Base-by-base conservation (phyloP, 768 basidiomycete species). In the Saitozyma sp. region DNA sequence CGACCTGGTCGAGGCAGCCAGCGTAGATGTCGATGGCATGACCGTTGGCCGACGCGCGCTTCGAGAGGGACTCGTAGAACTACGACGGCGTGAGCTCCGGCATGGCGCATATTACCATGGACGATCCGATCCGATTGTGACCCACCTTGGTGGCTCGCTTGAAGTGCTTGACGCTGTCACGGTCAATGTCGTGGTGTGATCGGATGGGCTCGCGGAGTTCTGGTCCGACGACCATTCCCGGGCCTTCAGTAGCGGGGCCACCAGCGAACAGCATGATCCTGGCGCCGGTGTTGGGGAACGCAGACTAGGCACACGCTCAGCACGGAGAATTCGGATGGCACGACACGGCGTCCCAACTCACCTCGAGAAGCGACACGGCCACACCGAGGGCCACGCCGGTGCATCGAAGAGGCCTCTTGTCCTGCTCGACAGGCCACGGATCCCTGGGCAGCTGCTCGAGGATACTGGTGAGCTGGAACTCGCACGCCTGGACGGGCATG, bases 101-200 rank as follows among this genome's bases (percentile, higher is more conserved):
- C 29, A 29, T 29, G 29, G 29, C 29, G 5, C 29, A 29, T 54
- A 50, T 66, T 56, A 67, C 65, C 54, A 17, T 14, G 49, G 46
- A 53, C 5, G 29, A 19, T 46, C 5, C 13, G 42, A 42, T 11
- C 29, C 51, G 55, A 54, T 6, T 16, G 1, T 55, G 9, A 71
- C 83, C 54, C 64, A 94, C 95, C 87, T 98, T 99, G 65, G 87
- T 86, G 13, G 96, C 92, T 50, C 92, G 88, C 82, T 97, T 98
- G 83, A 89, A 98, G 77, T 99, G 93, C 80, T 97, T 98, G 50
- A 89, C 94, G 65, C 87, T 89, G 78, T 99, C 96, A 17, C 92
- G 85, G 74, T 99, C 96, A 71, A 98, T 98, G 74, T 99, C 96
- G 81, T 98, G 95, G 78, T 99, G 96, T 8, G 93, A 96, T 57